A percentile compares a stretch with the other conserved stretches of the same genome.
Conservation (phyloP, 768 basidiomycete genomes). For the Rickenella mellea region DNA sequence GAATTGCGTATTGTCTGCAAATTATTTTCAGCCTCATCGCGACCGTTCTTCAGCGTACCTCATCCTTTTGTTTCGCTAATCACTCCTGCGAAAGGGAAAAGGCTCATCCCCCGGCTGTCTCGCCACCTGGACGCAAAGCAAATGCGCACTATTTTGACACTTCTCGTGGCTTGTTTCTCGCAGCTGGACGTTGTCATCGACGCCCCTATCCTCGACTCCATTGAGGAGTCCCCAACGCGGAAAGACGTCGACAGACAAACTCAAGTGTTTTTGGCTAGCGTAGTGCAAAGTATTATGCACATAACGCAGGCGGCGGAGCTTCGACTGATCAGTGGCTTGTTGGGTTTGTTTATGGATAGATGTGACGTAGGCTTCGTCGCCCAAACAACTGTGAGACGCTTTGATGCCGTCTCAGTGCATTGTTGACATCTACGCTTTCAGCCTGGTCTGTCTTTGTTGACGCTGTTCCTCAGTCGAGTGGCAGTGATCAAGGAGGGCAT, state of each 20-base stretch:
- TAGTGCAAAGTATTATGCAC: slow-evolving; percentile 79
- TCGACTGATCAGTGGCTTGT: slow-evolving; percentile 75
- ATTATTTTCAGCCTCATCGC: not conserved
- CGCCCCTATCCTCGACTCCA: slow-evolving; percentile 60
- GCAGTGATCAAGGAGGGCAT: slow-evolving; percentile 79
- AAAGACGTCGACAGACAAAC: slow-evolving; percentile 81
- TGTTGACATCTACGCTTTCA: slow-evolving; percentile 20
- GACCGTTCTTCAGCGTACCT: slow-evolving; percentile 49
- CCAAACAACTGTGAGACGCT: slow-evolving; percentile 61
- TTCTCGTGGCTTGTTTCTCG: slow-evolving; percentile 88
- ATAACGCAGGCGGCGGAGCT: slow-evolving; percentile 74
- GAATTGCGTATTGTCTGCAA: slow-evolving; percentile 6
- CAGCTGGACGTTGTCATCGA: slow-evolving; percentile 87
- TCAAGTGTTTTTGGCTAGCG: slow-evolving; percentile 76
- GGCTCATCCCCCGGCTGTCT: slow-evolving; percentile 78
- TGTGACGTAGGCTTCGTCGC: slow-evolving; percentile 67
- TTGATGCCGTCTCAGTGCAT: not conserved
- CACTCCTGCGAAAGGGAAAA: slow-evolving; percentile 84
- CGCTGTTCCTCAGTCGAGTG: slow-evolving; percentile 86
- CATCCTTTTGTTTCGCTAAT: slow-evolving; percentile 96
- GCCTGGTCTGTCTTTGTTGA: slow-evolving; percentile 90
- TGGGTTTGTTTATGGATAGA: slow-evolving; percentile 74
- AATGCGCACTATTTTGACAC: slow-evolving; percentile 80
- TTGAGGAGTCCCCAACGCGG: slow-evolving; percentile 51
- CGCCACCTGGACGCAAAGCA: slow-evolving; percentile 72